Evolutionary conservation across 2,329 filamentous ascomycete species (phyloP), one percentile per base, ranked within the genome.

Genomic region (Fusarium mexicanum): DNA sequence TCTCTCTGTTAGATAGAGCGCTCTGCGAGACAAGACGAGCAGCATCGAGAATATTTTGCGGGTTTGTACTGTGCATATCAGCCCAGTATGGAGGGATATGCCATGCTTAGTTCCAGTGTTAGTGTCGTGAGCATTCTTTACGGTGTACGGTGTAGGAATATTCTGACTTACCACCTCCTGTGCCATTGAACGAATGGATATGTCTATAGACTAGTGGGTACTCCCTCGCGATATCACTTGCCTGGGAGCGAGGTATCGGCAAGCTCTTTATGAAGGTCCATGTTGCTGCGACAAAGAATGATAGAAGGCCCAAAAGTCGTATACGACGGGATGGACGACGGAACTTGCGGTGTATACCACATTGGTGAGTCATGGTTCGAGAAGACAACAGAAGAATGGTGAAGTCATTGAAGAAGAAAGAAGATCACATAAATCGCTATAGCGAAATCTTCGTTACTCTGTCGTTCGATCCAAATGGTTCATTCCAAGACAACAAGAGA

Each of bases 161-260:
- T 26, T 26, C 6, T 4, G 17, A 59, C 61, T 33, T 47, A 63
- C 61, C 40, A 26, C 61, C 61, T 47, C 41, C 61, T 2, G 26
- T 59, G 41, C 50, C 37, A 6, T 57, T 57, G 16, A 35, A 44
- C 5, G 50, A 57, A 13, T 62, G 7, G 38, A 62, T 22, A 31
- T 62, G 17, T 13, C 22, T 44, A 44, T 62, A 18, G 20, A 37
- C 20, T 7, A 62, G 29, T 6, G 60, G 50, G 5, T 62, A 58
- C 13, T 58, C 38, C 24, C 4, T 44, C 16, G 35, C n/a, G 2
- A 62, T 37, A 17, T 62, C 14, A 2, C 11, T 26, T 37, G 1
- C 4, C n/a, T 3, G 12, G 16, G 12, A n/a, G 31, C 2, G 7
- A n/a, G 4, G 0, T 40, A 18, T 33, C 5, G 24, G 20, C 8